Conservation (phyloP, 768 basidiomycete species). For the Cystofilobasidium capitatum region DNA sequence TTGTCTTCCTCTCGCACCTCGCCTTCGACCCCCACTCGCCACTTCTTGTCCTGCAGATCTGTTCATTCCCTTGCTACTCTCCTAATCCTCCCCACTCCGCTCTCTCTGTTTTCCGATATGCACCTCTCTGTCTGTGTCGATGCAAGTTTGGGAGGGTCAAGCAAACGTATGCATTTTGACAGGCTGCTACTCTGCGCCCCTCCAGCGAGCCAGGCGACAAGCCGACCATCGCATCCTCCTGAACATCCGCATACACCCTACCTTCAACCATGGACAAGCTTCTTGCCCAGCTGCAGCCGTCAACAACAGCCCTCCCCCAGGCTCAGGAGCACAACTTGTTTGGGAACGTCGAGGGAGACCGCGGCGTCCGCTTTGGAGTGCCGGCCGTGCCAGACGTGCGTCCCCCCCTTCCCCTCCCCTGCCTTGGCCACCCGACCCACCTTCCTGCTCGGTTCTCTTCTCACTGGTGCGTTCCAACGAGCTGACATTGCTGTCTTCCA, state of each 20-base stretch:
- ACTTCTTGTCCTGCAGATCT: no score
- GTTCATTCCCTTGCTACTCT: no score
- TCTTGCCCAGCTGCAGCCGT: conserved; percentile 2
- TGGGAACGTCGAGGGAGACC: conserved; percentile 25
- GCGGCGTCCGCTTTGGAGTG: conserved; percentile 21
- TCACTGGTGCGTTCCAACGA: not conserved
- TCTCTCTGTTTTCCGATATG: no score
- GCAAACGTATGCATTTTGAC: no score
- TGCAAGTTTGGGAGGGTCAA: no score
- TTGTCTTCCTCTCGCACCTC: no score
- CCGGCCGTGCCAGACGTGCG: conserved; percentile 25
- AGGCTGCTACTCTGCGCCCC: no score
- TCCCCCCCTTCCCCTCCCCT: not conserved
- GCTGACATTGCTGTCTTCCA: not conserved
- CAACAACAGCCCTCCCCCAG: not conserved
- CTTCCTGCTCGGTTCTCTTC: not conserved
- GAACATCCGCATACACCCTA: not conserved
- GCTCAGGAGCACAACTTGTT: conserved; percentile 3
- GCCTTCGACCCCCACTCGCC: no score
- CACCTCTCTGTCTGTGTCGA: no score
- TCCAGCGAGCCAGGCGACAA: no score
- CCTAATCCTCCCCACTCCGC: no score
- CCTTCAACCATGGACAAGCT: not conserved
- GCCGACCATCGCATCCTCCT: not conserved
- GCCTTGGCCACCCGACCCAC: no score